phyloP scores from a whole-genome alignment of 2,329 filamentous ascomycete genomes.

The Xylaria sp. region DNA sequence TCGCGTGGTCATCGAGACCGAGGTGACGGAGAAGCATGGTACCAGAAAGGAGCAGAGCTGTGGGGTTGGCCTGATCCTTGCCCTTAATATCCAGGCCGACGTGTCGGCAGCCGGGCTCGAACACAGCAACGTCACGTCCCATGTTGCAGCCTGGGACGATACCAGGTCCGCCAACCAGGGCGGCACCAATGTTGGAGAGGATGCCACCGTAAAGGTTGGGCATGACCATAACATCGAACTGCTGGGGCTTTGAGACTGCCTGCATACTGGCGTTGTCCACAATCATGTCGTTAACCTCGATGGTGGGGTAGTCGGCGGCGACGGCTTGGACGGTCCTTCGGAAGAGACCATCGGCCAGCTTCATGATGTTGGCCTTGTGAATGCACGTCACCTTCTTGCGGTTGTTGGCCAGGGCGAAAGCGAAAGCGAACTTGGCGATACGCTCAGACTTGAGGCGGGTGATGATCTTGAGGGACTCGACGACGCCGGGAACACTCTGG shows the following conservation, averaged over 20 bases:
- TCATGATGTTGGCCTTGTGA: constrained; percentile 99
- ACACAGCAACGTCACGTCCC: constrained; percentile 97
- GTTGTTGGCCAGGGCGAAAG: constrained; percentile 98
- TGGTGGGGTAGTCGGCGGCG: constrained; percentile 92
- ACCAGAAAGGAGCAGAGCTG: constrained; percentile 91
- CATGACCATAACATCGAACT: constrained; percentile 99
- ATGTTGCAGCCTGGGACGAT: constrained; percentile 99
- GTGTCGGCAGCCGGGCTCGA: constrained; percentile 99
- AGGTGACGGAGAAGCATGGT: constrained; percentile 98
- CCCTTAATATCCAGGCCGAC: constrained; percentile 99
- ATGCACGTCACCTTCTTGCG: constrained; percentile 99
- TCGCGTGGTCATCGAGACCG: constrained; percentile 96
- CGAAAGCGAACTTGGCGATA: constrained; percentile 98
- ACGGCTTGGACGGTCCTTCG: constrained; percentile 95
- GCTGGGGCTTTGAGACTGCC: constrained; percentile 93
- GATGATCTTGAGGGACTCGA: constrained; percentile 99
- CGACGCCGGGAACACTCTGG: constrained; percentile 94
- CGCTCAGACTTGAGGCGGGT: constrained; percentile 98
- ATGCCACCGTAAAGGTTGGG: constrained; percentile 99
- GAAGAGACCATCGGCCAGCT: constrained; percentile 98
- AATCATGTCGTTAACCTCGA: constrained; percentile 99
- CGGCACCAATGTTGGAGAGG: constrained; percentile 97
- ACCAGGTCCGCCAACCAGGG: constrained; percentile 94
- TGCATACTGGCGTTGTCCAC: constrained; percentile 99
- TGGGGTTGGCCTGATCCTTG: constrained; percentile 99